Percentiles rank a stretch among this genome's conserved stretches.
phyloP scores from a whole-genome alignment of 1,284 basidiomycete genomes.

The Apiotrichum montevideense region DNA sequence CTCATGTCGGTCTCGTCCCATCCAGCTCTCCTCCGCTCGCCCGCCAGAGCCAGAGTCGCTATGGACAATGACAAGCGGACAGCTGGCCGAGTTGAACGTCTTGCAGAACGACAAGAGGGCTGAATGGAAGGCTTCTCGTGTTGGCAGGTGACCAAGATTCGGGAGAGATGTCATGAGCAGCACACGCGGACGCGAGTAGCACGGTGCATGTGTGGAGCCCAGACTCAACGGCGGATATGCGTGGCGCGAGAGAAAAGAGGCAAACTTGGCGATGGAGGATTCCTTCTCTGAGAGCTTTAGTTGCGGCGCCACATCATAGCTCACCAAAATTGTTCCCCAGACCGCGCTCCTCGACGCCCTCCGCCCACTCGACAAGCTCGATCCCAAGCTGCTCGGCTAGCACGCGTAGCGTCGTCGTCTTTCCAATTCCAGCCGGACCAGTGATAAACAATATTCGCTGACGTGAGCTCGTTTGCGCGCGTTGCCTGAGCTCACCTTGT shows the following conservation, averaged over 20 bases:
- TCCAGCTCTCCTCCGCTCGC: slow-evolving; percentile 53
- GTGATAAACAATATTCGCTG: slow-evolving; percentile 79
- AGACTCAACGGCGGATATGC: slow-evolving; percentile 61
- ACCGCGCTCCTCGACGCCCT: slow-evolving; percentile 43
- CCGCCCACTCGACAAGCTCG: slow-evolving; percentile 79
- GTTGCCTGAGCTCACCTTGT: slow-evolving; percentile 55
- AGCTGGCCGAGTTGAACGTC: slow-evolving; percentile 39
- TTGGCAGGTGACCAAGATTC: slow-evolving; percentile 71
- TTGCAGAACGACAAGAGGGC: slow-evolving; percentile 58
- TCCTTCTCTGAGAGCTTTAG: slow-evolving; percentile 51
- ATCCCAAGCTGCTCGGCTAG: slow-evolving; percentile 68
- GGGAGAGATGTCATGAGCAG: slow-evolving; percentile 89
- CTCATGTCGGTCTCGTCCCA: slow-evolving; percentile 51
- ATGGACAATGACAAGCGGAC: slow-evolving; percentile 76
- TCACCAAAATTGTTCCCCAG: slow-evolving; percentile 34
- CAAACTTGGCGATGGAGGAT: slow-evolving; percentile 64
- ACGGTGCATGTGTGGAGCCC: slow-evolving; percentile 31
- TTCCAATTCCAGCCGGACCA: slow-evolving; percentile 84
- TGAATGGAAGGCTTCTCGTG: slow-evolving; percentile 68
- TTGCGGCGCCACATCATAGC: background rate
- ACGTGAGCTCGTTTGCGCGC: background rate
- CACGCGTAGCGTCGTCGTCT: slow-evolving; percentile 76
- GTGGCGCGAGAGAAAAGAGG: slow-evolving; percentile 64
- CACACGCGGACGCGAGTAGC: slow-evolving; percentile 42
- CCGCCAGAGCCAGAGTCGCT: slow-evolving; percentile 74